These are phyloP conservation scores for Podila verticillata DNA, from an alignment of 192 early-diverging fungal genomes.

Conservation along the genomic window DNA sequence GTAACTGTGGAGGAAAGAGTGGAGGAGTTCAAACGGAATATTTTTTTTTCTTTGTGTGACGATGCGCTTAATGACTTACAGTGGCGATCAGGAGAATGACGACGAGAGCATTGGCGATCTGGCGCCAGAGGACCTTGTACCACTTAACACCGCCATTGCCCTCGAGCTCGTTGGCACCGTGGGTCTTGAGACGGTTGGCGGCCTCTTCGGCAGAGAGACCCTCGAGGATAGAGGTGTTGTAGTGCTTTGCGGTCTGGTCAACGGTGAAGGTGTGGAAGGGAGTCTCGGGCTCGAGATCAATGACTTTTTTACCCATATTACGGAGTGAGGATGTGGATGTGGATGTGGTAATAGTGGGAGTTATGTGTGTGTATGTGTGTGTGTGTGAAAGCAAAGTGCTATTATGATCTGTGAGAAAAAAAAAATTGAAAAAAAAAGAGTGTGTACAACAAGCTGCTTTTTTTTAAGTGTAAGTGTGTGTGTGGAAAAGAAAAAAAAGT, in stretches of 20 bases:
- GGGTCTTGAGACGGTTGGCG: conserved; percentile 3
- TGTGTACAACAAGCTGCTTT: no score
- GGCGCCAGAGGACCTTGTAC: conserved; percentile 65
- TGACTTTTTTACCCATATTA: conserved; percentile 7
- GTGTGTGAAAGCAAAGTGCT: no score
- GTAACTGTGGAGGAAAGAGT: no score
- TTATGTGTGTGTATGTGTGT: no score
- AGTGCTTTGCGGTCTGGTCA: background rate
- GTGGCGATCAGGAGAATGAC: conserved; percentile 70
- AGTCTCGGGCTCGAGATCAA: conserved; percentile 11
- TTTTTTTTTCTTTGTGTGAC: no score
- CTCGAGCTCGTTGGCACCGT: conserved; percentile 72
- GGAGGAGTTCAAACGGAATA: background rate
- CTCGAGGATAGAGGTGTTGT: conserved; percentile 1
- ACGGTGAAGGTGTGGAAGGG: conserved; percentile 11
- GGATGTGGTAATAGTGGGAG: no score
- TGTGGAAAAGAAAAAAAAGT: no score
- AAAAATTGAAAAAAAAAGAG: no score
- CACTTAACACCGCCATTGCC: conserved; percentile 73
- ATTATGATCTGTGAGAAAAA: no score
- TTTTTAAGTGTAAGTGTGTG: no score
- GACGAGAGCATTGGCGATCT: conserved; percentile 73
- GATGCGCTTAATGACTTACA: conserved; percentile 18
- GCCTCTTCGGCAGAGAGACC: conserved; percentile 11
- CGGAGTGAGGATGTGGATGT: background rate